Base-by-base conservation (phyloP, 1,139 yeast genomes). In the Blastobotrys ciferrii region DNA sequence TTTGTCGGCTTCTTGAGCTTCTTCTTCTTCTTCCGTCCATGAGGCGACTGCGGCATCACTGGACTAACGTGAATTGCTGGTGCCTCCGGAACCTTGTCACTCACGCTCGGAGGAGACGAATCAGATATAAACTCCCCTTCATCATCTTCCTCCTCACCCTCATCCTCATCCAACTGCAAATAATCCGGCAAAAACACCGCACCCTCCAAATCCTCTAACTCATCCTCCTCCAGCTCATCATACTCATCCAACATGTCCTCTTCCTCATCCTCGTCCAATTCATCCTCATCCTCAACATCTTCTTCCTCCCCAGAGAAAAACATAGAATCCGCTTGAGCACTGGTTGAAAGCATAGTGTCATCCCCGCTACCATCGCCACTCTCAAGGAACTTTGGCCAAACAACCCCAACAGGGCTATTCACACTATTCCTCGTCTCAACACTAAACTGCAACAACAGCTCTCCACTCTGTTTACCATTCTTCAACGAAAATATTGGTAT, bases 361-460 rank as follows among this genome's bases (percentile, higher is more conserved):
- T 9, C 38, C 4, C 38, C 38, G 7, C 19, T 13, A 19, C 11
- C 19, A 13, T 13, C 11, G 12, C 12, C 38, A n/a, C 19, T 4
- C 12, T 13, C 18, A 13, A 33, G 38, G 20, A 33, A 33, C 5
- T 14, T 33, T 4, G 38, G 18, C 15, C 45, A 35, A 18, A 51
- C 45, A 4, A 12, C 11, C 4, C 19, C 17, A 3, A 17, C 15
- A 4, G 18, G 20, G 9, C 28, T 23, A 9, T 5, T 9, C 5
- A 6, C 9, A 9, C 9, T 5, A 43, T 17, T 42, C 7, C 32
- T 41, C 12, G 55, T 49, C 6, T 50, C 56, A 28, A 58, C 38
- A 1, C 76, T 76, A 54, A 82, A 77, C 25, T 76, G 73, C n/a
- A 81, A 58, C 37, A 73, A 68, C 3, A 84, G 54, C 0, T 82